Evolutionary conservation across 345 rosid genomes (phyloP).

Genomic region (Heritiera littoralis): DNA sequence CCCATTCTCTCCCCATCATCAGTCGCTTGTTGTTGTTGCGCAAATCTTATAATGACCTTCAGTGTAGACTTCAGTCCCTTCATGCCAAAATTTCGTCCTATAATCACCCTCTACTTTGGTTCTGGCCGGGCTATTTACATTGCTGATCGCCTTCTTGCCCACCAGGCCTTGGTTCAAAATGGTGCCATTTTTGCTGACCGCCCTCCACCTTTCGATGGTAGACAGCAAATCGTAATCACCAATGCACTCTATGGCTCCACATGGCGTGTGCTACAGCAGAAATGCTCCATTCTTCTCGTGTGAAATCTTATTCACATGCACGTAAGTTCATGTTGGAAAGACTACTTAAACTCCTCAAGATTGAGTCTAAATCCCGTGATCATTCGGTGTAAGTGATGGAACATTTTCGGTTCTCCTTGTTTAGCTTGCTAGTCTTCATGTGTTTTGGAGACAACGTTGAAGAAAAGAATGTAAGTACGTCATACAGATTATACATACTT

Average conservation of each 20-base stretch:
- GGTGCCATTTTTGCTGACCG: slow-evolving; percentile 46
- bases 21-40: slow-evolving; percentile 16
- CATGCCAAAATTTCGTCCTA: slow-evolving; percentile 40
- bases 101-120: slow-evolving; percentile 42
- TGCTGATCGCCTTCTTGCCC: slow-evolving; percentile 40
- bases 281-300: slow-evolving; percentile 39
- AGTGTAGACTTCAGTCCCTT: slow-evolving; percentile 15
- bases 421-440: slow-evolving; percentile 31
- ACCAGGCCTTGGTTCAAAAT: slow-evolving; percentile 50
- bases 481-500: too few relatives aligned
- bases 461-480: too few relatives aligned
- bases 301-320: slow-evolving; percentile 23
- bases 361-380: background rate
- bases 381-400: slow-evolving; percentile 19
- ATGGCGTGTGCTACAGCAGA: slow-evolving; percentile 46
- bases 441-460: slow-evolving; percentile 36
- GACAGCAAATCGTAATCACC: slow-evolving; percentile 40
- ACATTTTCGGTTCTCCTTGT: slow-evolving; percentile 40
- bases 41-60: slow-evolving; percentile 20
- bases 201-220: slow-evolving; percentile 34
- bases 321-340: slow-evolving; percentile 41
- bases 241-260: slow-evolving; percentile 44
- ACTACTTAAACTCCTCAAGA: slow-evolving; percentile 22
- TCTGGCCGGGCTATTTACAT: slow-evolving; percentile 43
- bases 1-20: slow-evolving; percentile 28